These are phyloP conservation scores for Fraxinus angustifolia DNA, from an alignment of 305 asterid genomes.

Conservation along the genomic window DNA sequence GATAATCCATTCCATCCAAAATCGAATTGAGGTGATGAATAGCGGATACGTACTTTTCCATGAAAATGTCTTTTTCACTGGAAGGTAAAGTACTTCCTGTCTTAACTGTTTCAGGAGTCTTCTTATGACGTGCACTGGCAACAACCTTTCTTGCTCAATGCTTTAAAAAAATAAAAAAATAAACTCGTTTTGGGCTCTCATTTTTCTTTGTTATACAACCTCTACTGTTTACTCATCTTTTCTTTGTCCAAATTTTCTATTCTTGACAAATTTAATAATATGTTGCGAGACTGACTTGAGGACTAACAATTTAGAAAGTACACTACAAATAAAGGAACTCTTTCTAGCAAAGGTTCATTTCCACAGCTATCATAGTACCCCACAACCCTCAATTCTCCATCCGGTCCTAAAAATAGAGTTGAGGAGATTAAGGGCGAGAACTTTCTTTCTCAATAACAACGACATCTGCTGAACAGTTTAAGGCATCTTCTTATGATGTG, in stretches of 20 bases:
- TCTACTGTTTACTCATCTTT: neutral
- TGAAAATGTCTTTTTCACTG: neutral
- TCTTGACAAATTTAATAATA: neutral
- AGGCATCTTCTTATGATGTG: neutral
- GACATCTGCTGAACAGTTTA: neutral
- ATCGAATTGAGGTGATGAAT: neutral
- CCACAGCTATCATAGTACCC: neutral
- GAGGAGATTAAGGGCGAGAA: neutral
- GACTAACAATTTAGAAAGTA: neutral
- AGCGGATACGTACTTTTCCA: neutral
- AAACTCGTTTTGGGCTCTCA: neutral
- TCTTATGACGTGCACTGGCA: neutral
- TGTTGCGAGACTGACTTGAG: neutral
- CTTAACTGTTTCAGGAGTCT: neutral
- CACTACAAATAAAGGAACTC: neutral
- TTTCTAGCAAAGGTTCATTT: neutral
- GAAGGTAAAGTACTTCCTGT: neutral
- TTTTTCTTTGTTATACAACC: neutral
- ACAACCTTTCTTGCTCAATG: neutral
- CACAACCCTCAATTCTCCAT: neutral
- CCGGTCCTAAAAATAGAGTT: neutral
- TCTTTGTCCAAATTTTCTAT: neutral
- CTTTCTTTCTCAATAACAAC: neutral
- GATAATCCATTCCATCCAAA: neutral
- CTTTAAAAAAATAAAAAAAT: neutral